Evolutionary conservation across 225 moss, liverwort and hornwort genomes (phyloP).

Genomic region (Neckera pumila): DNA sequence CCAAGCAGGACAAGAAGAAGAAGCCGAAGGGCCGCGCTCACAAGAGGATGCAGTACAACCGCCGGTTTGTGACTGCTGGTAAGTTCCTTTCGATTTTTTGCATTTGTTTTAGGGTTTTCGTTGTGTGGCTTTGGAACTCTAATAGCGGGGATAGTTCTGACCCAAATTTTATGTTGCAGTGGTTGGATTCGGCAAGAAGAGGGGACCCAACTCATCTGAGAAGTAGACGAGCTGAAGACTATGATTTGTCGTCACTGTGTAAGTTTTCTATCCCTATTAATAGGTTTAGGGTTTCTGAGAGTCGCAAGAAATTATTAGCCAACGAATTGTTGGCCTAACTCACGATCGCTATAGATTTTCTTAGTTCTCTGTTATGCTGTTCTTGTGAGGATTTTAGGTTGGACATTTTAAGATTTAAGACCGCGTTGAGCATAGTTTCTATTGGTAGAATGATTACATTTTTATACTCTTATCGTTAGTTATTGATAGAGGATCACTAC

Average conservation of each 20-base stretch:
- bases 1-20: slow-evolving; percentile 80
- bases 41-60: slow-evolving; percentile 71
- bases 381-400: background rate
- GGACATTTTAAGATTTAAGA: background rate
- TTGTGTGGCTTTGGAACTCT: background rate
- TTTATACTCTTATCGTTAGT: background rate
- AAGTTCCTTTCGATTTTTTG: background rate
- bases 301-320: background rate
- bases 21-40: slow-evolving; percentile 57
- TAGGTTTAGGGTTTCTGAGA: background rate
- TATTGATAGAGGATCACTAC: background rate
- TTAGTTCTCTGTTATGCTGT: background rate
- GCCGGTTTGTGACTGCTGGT: slow-evolving; percentile 56
- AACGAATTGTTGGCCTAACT: background rate
- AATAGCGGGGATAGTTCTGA: background rate
- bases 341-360: too few species aligned
- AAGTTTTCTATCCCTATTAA: background rate
- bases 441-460: background rate
- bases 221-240: slow-evolving; percentile 15
- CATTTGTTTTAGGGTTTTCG: background rate
- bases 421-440: too few species aligned
- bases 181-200: slow-evolving; percentile 72
- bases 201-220: slow-evolving; percentile 67
- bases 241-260: background rate
- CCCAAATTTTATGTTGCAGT: slow-evolving; percentile 11